Conservation (phyloP, 2,329 filamentous ascomycete genomes). For the Pseudogymnoascus sp. region DNA sequence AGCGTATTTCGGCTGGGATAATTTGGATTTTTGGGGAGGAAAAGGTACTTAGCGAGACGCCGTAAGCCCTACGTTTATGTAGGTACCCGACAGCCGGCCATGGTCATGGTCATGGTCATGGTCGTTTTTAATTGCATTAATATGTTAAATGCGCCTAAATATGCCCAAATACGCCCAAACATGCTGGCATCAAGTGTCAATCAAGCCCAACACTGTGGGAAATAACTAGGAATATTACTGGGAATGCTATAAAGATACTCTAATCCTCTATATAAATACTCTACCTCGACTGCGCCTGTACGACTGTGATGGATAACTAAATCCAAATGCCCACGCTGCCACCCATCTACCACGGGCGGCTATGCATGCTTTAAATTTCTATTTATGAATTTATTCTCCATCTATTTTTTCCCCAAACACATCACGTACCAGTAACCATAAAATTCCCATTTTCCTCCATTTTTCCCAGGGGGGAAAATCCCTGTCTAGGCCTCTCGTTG, state of each 20-base stretch:
- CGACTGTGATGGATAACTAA: background rate
- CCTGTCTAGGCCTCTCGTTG: background rate
- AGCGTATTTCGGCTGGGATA: background rate
- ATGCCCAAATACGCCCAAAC: background rate
- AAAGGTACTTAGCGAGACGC: background rate
- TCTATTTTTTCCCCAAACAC: constrained; percentile 2
- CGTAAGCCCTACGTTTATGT: constrained; percentile 4
- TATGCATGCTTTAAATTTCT: background rate
- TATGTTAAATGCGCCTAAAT: background rate
- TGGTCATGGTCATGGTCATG: no score
- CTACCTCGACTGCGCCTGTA: background rate
- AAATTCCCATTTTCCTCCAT: background rate
- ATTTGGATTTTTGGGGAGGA: background rate
- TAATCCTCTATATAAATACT: background rate
- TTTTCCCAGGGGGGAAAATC: background rate
- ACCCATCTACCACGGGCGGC: background rate
- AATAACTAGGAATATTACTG: background rate
- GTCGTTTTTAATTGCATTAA: background rate
- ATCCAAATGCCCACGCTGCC: no score
- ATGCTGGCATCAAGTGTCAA: background rate
- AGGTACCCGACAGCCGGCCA: background rate
- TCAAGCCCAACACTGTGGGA: background rate
- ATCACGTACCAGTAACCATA: background rate
- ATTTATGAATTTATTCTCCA: background rate
- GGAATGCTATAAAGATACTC: no score